Evolutionary conservation across 352 stramenopile genomes (phyloP).

Genomic region (Globisporangium canariense): DNA sequence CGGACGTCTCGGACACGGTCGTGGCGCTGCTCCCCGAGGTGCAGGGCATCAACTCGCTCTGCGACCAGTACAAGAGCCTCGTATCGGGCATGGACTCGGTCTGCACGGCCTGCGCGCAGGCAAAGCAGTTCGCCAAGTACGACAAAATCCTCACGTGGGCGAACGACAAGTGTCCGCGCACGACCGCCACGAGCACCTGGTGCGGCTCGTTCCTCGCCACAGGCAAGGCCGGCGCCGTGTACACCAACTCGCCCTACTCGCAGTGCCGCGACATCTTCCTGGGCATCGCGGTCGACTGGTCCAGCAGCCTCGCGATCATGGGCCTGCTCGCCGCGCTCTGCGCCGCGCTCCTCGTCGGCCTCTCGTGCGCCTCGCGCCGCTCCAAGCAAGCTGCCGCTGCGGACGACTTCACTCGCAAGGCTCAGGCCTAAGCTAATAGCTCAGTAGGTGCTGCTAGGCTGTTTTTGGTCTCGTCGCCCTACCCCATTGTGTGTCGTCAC

Average conservation of each 20-base stretch:
- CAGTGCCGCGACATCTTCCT: constrained; percentile 71
- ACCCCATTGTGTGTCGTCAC: neutral
- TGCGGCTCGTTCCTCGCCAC: constrained; percentile 54
- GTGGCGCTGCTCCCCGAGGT: constrained; percentile 53
- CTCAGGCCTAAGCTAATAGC: neutral
- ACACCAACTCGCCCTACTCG: constrained; percentile 67
- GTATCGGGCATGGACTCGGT: constrained; percentile 37
- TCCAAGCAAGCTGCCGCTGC: constrained; percentile 14
- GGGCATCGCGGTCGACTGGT: constrained; percentile 62
- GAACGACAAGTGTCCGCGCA: constrained; percentile 70
- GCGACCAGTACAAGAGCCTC: constrained; percentile 34
- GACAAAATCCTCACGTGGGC: constrained; percentile 76
- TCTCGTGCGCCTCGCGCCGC: constrained; percentile 66
- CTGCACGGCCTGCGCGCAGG: constrained; percentile 47
- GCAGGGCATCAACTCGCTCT: constrained; percentile 57
- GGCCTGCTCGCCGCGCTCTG: constrained; percentile 48
- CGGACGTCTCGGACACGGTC: constrained; percentile 33
- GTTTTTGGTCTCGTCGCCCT: neutral
- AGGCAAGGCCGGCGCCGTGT: constrained; percentile 40
- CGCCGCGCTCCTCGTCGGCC: constrained; percentile 44
- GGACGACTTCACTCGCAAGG: constrained; percentile 6
- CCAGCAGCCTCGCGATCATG: constrained; percentile 44
- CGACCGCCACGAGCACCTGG: constrained; percentile 46
- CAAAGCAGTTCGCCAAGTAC: constrained; percentile 60
- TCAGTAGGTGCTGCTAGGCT: neutral